Conservation (phyloP, 306 rosid genomes). For the Myrica gale region DNA sequence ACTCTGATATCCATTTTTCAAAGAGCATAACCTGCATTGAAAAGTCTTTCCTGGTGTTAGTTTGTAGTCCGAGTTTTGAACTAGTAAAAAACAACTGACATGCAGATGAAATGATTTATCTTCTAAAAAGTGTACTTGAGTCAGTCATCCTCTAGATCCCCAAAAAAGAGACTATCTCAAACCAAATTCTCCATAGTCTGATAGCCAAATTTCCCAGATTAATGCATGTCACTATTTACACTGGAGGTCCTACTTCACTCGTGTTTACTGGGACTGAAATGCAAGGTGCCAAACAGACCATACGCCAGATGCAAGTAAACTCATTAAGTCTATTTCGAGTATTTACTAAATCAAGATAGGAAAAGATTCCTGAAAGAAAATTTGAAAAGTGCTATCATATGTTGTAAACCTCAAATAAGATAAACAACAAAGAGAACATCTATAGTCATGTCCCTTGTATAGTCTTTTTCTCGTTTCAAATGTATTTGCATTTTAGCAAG, state of each 20-base stretch:
- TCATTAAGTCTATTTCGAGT: not conserved
- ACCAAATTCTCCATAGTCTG: not conserved
- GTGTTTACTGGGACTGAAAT: not conserved
- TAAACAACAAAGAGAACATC: not conserved
- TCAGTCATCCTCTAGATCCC: not conserved
- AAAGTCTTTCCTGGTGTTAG: not conserved
- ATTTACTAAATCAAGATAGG: not conserved
- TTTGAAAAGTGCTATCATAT: too few species aligned
- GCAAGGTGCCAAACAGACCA: slow-evolving; percentile 1
- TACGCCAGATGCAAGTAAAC: not conserved
- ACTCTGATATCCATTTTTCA: not conserved
- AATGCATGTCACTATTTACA: too few species aligned
- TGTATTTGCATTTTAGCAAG: not conserved
- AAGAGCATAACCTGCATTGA: not conserved
- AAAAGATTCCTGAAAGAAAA: not conserved
- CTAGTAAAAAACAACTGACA: not conserved
- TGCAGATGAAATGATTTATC: slow-evolving; percentile 9
- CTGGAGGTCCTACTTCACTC: too few species aligned
- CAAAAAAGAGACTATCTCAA: not conserved
- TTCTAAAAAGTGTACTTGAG: not conserved
- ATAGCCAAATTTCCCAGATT: not conserved
- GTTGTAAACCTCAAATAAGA: too few species aligned
- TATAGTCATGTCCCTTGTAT: not conserved
- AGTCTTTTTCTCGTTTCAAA: not conserved
- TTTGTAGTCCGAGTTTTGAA: not conserved